Conservation (phyloP, 1,139 yeast species). For the Geotrichum carabidarum region DNA sequence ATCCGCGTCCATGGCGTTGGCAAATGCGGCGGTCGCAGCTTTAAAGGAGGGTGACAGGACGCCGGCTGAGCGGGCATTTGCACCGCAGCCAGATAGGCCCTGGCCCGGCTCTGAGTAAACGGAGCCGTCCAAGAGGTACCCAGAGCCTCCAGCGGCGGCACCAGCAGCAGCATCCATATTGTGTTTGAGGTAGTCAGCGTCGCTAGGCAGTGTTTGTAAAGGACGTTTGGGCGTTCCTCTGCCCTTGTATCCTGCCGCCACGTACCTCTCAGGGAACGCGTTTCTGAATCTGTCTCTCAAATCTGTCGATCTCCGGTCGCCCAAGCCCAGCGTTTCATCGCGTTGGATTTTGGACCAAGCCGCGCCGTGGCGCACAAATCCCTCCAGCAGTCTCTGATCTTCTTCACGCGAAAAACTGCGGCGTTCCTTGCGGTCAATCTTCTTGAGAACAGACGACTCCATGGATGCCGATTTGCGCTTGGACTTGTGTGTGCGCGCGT, state of each 20-base stretch:
- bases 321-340: constrained; percentile 38
- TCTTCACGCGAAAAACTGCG: constrained; percentile 60
- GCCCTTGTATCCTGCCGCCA: constrained; percentile 45
- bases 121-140: background rate
- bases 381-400: constrained; percentile 62
- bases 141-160: background rate
- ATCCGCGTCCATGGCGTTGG: constrained; percentile 11
- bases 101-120: background rate
- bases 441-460: constrained; percentile 29
- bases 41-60: constrained; percentile 17
- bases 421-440: constrained; percentile 43
- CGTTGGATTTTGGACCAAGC: constrained; percentile 78
- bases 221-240: constrained; percentile 23
- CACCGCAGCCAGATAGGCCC: constrained; percentile 1
- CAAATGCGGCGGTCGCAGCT: constrained; percentile 20
- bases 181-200: constrained; percentile 10
- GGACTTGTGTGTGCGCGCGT: constrained; percentile 43
- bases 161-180: constrained; percentile 11
- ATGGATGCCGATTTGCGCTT: constrained; percentile 24
- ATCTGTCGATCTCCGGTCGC: constrained; percentile 42
- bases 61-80: background rate
- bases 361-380: constrained; percentile 70
- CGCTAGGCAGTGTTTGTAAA: constrained; percentile 9
- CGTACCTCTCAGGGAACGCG: constrained; percentile 43
- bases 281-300: constrained; percentile 43